Base-by-base conservation (phyloP, 768 basidiomycete species). In the Lactifluus volemus region DNA sequence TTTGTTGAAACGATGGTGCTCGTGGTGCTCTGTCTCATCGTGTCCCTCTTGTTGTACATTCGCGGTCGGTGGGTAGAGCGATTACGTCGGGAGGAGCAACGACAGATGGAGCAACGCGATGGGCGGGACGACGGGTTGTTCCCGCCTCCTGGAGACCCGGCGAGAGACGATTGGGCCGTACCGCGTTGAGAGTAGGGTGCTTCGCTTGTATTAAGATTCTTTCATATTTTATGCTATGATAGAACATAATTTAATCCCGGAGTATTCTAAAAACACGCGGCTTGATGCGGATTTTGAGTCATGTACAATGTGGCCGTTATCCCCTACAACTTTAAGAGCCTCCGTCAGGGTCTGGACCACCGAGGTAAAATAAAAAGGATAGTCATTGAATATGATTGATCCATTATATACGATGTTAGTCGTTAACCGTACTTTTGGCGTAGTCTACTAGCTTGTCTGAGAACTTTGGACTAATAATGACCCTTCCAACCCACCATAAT, bases 1-100 rank as follows among this genome's bases (percentile, higher is more conserved):
- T 84, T 91, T 59, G 75, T 74, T 36, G 93, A 95, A 76, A 95
- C 89, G 29, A 80, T 91, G 75, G 70, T 93, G 42, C 78, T 95
- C 47, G 79, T 94, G 4, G 71, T 82, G 45, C 75, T 96, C 30
- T 90, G 89, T 68, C 73, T 88, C 29, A 74, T 82, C 21, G 85
- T 92, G 53, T 88, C 88, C 41, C 74, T 84, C 47, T 76, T 94
- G 65, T 78, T 93, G 52, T 92, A 90, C 70, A 75, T 91, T 59
- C 83, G 92, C 63, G 88, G 88, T 14, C 81, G 89, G 59, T 86
- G 89, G 67, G 82, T 87, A 38, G 86, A 88, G 67, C 75, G 86
- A 58, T 81, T 85, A 73, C 79, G 88, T 61, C 75, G 85, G 61
- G 85, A 87, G 47, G 81, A 85, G 68, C 64, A 69, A 52, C 75